Conservation (phyloP, 2,329 filamentous ascomycete species). For the Calonectria montana region DNA sequence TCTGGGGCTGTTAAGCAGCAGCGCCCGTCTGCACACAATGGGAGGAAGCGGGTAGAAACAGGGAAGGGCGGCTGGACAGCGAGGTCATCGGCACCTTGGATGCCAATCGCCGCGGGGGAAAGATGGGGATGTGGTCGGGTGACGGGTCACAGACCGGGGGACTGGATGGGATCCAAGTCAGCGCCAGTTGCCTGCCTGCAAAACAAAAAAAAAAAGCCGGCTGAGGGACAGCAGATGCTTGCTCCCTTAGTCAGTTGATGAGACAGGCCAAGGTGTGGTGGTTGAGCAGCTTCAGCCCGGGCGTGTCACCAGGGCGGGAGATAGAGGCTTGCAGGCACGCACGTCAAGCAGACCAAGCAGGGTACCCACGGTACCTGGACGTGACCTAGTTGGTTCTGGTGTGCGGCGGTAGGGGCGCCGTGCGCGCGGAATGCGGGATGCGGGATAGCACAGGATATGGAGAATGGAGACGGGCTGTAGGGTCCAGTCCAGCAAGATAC, state of each 20-base stretch:
- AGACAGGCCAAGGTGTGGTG: conserved; percentile 15
- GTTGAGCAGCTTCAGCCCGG: conserved; percentile 15
- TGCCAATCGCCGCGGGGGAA: conserved; percentile 40
- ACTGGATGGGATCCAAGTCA: conserved; percentile 33
- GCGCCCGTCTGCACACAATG: conserved; percentile 69
- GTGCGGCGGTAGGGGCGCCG: conserved; percentile 17
- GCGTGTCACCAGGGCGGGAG: conserved; percentile 25
- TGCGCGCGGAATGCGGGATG: conserved; percentile 23
- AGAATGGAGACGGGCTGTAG: neutral
- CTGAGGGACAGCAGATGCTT: conserved; percentile 18
- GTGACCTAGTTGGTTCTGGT: conserved; percentile 33
- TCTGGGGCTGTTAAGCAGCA: conserved; percentile 81
- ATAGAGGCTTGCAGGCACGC: conserved; percentile 23
- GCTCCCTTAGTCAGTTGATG: conserved; percentile 26
- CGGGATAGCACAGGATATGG: conserved; percentile 9
- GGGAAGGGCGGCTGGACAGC: conserved; percentile 36
- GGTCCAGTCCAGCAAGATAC: neutral
- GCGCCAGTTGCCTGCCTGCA: conserved; percentile 30
- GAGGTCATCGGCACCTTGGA: conserved; percentile 45
- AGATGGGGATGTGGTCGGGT: conserved; percentile 43
- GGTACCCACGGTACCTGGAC: conserved; percentile 38
- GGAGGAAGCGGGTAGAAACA: conserved; percentile 47
- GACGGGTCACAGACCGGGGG: conserved; percentile 41
- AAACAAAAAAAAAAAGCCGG: conserved; percentile 14
- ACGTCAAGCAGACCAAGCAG: conserved; percentile 21